phyloP scores from a whole-genome alignment of 2,329 filamentous ascomycete species.

The Tolypocladium tropicale region DNA sequence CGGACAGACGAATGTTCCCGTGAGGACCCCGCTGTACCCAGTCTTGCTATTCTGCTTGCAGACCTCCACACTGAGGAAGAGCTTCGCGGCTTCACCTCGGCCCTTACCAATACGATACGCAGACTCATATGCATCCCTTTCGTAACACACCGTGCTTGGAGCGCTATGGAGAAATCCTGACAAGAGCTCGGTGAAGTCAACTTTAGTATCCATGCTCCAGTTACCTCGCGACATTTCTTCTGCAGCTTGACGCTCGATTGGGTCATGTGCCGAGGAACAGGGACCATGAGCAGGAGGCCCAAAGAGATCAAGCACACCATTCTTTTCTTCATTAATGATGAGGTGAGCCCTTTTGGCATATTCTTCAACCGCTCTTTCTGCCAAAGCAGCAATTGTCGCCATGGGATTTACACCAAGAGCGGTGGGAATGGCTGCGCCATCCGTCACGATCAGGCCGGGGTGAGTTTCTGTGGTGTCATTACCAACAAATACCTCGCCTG shows the following conservation, averaged over 20 bases:
- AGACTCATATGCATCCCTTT: slow-evolving; percentile 40
- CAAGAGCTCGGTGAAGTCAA: slow-evolving; percentile 57
- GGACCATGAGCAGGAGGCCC: slow-evolving; percentile 33
- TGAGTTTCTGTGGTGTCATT: slow-evolving; percentile 37
- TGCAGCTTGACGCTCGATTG: not conserved
- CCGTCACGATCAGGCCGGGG: slow-evolving; percentile 48
- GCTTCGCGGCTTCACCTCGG: slow-evolving; percentile 44
- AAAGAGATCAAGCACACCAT: slow-evolving; percentile 43
- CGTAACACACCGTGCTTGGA: slow-evolving; percentile 32
- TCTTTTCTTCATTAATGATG: slow-evolving; percentile 32
- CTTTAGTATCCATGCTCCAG: slow-evolving; percentile 13
- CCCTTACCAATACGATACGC: slow-evolving; percentile 41
- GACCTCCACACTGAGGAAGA: slow-evolving; percentile 48
- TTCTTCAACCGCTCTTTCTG: slow-evolving; percentile 50
- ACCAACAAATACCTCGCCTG: slow-evolving; percentile 49
- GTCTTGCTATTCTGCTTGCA: slow-evolving; percentile 15
- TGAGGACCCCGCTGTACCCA: slow-evolving; percentile 27
- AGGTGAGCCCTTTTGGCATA: slow-evolving; percentile 32
- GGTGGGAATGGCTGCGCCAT: slow-evolving; percentile 50
- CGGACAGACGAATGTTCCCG: slow-evolving; percentile 41
- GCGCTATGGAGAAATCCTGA: slow-evolving; percentile 43
- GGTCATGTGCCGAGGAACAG: not conserved
- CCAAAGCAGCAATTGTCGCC: slow-evolving; percentile 59
- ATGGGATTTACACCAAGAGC: slow-evolving; percentile 57
- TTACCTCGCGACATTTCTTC: not conserved